Percentiles rank a stretch among this genome's conserved stretches.
phyloP scores from a whole-genome alignment of 192 early-diverging fungal species.

The Entomortierella chlamydospora region DNA sequence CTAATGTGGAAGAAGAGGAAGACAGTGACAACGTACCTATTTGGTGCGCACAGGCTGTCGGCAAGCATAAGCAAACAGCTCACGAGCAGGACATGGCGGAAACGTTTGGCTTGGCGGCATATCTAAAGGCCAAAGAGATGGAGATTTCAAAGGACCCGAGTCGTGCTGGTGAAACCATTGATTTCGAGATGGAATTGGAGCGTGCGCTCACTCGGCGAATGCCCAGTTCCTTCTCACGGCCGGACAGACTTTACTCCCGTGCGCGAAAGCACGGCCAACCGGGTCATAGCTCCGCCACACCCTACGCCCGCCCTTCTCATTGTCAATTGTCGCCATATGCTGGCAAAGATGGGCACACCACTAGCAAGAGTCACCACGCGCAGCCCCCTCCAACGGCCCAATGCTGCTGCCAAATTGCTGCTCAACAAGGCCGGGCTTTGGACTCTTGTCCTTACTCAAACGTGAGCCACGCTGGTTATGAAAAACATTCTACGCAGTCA shows the following conservation, averaged over 20 bases:
- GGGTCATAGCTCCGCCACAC: constrained; percentile 8
- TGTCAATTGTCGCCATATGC: constrained; percentile 25
- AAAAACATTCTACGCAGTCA: background rate
- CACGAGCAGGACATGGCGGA: constrained; percentile 53
- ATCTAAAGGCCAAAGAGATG: constrained; percentile 48
- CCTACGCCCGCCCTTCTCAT: constrained; percentile 46
- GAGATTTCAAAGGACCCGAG: constrained; percentile 43
- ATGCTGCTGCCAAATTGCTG: constrained; percentile 53
- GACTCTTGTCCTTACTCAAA: constrained; percentile 42
- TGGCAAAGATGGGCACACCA: background rate
- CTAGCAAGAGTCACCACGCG: background rate
- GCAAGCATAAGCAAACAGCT: constrained; percentile 46
- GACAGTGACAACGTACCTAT: constrained; percentile 24
- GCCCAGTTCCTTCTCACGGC: constrained; percentile 46
- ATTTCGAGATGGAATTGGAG: constrained; percentile 54
- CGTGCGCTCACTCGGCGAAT: constrained; percentile 37
- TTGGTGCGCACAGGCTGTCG: constrained; percentile 45
- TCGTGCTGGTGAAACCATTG: constrained; percentile 36
- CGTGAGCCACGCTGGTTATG: constrained; percentile 41
- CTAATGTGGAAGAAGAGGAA: constrained; percentile 11
- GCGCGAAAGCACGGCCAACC: constrained; percentile 14
- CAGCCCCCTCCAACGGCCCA: constrained; percentile 24
- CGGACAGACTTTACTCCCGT: constrained; percentile 19
- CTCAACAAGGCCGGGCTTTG: constrained; percentile 38
- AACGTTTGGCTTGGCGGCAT: constrained; percentile 48